phyloP scores from a whole-genome alignment of 1,284 basidiomycete genomes.

The Chondrostereum purpureum region DNA sequence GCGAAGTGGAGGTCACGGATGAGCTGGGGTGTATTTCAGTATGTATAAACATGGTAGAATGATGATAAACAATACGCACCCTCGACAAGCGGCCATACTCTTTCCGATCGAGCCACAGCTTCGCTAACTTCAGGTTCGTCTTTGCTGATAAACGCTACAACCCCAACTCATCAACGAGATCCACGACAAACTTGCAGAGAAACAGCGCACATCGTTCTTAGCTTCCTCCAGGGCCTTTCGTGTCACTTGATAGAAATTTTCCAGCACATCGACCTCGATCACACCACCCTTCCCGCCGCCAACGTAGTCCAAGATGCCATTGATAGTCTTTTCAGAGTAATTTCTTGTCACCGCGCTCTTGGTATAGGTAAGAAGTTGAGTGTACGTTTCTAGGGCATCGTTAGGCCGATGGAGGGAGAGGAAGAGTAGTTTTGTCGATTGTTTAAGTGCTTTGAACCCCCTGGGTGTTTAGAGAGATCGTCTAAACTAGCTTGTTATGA shows the following conservation, averaged over 20 bases:
- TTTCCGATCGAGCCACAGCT: slow-evolving; percentile 93
- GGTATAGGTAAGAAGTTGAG: slow-evolving; percentile 82
- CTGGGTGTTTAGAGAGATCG: slow-evolving; percentile 31
- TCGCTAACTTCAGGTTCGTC: slow-evolving; percentile 95
- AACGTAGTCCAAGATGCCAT: slow-evolving; percentile 97
- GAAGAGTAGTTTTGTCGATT: slow-evolving; percentile 94
- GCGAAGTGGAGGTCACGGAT: slow-evolving; percentile 67
- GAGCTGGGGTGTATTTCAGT: slow-evolving; percentile 39
- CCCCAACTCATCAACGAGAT: slow-evolving; percentile 1
- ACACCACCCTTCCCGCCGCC: slow-evolving; percentile 83
- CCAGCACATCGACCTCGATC: slow-evolving; percentile 83
- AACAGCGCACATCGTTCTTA: slow-evolving; percentile 80
- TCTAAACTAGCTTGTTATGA: background rate
- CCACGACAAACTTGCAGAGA: background rate
- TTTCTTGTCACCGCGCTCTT: slow-evolving; percentile 89
- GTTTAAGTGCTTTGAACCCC: slow-evolving; percentile 99
- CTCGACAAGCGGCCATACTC: slow-evolving; percentile 83
- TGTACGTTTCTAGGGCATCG: slow-evolving; percentile 85
- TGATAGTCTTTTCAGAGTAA: slow-evolving; percentile 97
- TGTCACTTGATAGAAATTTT: slow-evolving; percentile 94
- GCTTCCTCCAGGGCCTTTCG: slow-evolving; percentile 86
- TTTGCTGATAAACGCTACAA: slow-evolving; percentile 85
- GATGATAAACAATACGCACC: slow-evolving; percentile 35
- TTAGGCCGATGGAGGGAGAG: slow-evolving; percentile 71
- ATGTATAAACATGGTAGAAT: slow-evolving; percentile 3